Evolutionary conservation across 108 stramenopile species (phyloP).

Genomic region (Seminavis robusta): DNA sequence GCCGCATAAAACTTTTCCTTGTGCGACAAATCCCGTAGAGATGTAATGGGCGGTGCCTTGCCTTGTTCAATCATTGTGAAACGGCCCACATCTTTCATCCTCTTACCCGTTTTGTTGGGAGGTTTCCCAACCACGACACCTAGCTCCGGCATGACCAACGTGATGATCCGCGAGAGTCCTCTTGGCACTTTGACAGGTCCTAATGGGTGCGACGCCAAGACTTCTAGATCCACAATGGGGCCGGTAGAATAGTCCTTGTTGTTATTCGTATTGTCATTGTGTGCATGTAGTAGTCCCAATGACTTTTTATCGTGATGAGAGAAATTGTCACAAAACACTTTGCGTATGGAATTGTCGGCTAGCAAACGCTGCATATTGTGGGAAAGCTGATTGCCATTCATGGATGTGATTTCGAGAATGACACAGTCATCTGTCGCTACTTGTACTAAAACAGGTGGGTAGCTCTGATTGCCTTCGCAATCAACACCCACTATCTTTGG

Average conservation of each 20-base stretch:
- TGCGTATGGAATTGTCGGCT: conserved; percentile 22
- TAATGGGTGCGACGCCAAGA: background rate
- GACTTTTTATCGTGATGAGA: conserved; percentile 26
- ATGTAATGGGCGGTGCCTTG: conserved; percentile 14
- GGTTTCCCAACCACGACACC: conserved; percentile 30
- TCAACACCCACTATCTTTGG: conserved; percentile 21
- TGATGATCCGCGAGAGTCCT: conserved; percentile 20
- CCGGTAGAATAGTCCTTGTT: background rate
- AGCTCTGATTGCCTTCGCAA: conserved; percentile 29
- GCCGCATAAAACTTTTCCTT: conserved; percentile 35
- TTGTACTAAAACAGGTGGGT: conserved; percentile 38
- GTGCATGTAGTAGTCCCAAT: conserved; percentile 12
- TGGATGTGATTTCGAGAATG: conserved; percentile 30
- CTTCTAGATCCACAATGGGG: conserved; percentile 33
- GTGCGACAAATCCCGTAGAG: conserved; percentile 19
- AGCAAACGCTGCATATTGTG: conserved; percentile 19
- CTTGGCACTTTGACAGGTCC: conserved; percentile 20
- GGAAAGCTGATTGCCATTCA: conserved; percentile 12
- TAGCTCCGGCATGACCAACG: conserved; percentile 24
- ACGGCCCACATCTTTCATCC: conserved; percentile 20
- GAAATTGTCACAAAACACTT: conserved; percentile 43
- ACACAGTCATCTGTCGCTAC: conserved; percentile 10
- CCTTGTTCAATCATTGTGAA: conserved; percentile 46
- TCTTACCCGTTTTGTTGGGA: conserved; percentile 1
- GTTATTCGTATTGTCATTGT: background rate